Evolutionary conservation across 1,284 basidiomycete species (phyloP), one percentile per base, ranked within the genome.

Genomic region (Porodaedalea pini): DNA sequence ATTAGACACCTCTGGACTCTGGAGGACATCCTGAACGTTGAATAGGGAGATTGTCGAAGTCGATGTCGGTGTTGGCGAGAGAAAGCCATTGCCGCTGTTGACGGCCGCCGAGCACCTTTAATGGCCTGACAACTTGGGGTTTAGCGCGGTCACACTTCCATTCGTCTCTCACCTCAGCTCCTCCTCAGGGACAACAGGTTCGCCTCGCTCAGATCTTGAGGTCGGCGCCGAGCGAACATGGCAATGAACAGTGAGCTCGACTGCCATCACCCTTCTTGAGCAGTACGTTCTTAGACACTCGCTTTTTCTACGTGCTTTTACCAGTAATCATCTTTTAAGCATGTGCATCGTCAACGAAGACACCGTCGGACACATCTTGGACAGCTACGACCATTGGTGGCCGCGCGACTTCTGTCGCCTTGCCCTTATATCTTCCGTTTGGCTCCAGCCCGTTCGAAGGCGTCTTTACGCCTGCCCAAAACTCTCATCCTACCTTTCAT

Each of bases 361-460:
- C 67, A 73, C 82, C 47, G 73, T 82, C 50, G 75, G 75, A 29
- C 65, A 79, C 61, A 78, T 84, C 51, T 74, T 83, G 54, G 75
- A 79, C 39, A 71, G 71, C 63, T 63, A 71, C 58, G 69, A 75
- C 62, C 69, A 77, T 62, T 82, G 79, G 80, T 82, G 81, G 80
- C 73, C 76, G 17, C 67, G 72, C 51, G 80, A 83, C 67, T 73
- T 81, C 56, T 64, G 69, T 53, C 72, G 71, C 3, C 74, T 83
- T 21, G 72, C 78, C 7, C 70, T 69, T 39, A 69, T 82, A 17
- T 82, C 80, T 11, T 68, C 71, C 5, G 68, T 69, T 47, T 83
- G 80, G 80, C 63, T 79, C 4, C 67, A 63, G 40, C 74, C 74
- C 40, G 70, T 73, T 56, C 71, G 76, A 57, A 73, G 70, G 63